Base-by-base conservation (phyloP, 495 filamentous ascomycete species). In the Neurospora hispaniola region DNA sequence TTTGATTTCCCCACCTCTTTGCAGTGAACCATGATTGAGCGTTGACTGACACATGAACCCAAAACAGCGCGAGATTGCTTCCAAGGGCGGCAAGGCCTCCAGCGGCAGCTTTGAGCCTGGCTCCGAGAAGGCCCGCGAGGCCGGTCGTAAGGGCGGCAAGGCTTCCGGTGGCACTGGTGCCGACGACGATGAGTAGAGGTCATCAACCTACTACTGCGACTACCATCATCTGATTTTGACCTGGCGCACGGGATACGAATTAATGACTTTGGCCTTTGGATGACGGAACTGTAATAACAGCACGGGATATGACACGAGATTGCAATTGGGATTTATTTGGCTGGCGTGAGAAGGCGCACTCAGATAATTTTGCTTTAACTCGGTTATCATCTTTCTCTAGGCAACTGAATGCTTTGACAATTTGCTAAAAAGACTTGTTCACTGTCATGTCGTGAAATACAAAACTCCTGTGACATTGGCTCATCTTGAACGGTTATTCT, bases 41-140 rank as follows among this genome's bases (percentile, higher is more conserved):
- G 40, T 68, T 31, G 35, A n/a, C 4, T 66, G n/a, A 72, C 48
- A 41, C 31, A 16, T 39, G 59, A 62, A 38, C 35, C 18, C n/a
- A 31, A 40, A 16, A 42, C 69, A 74, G 74, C 40, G 76, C 18
- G 82, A 83, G 10, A 86, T 88, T 71, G 83, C 87, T 1, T 85
- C 85, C 14, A 82, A 85, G 81, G 88, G 87, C 59, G 87, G 87
- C 10, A 78, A 87, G 54, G 85, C 86, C 5, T 85, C 84, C 5
- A 73, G 76, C 44, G 85, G 85, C 23, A 83, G 79, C 14, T 88
- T 87, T 74, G 82, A 87, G 75, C 74, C 78, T 9, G 85, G 84
- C 20, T 82, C 82, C 42, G 80, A 82, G 75, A 79, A 75, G 43
- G 85, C 85, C 10, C 79, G 77, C 14, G 84, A 87, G 75, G 84